phyloP scores from a whole-genome alignment of 805 yeast species.

The Wickerhamiella cacticola region DNA sequence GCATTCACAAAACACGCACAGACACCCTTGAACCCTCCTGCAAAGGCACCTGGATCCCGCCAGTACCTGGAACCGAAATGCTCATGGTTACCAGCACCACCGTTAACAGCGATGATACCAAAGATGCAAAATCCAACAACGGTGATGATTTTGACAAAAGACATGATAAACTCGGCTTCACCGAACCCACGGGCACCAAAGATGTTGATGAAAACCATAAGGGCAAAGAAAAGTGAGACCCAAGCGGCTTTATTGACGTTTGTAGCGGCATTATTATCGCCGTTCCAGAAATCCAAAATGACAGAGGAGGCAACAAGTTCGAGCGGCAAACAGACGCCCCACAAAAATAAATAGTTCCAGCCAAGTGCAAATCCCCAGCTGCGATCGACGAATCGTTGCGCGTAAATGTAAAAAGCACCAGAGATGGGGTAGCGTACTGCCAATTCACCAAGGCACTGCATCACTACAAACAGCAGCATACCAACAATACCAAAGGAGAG shows the following conservation, averaged over 20 bases:
- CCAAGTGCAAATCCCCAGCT: slow-evolving; percentile 57
- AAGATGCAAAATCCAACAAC: slow-evolving; percentile 50
- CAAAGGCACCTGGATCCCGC: slow-evolving; percentile 49
- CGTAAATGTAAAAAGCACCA: slow-evolving; percentile 47
- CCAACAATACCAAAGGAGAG: slow-evolving; percentile 52
- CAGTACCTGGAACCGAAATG: slow-evolving; percentile 49
- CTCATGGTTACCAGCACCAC: slow-evolving; percentile 45
- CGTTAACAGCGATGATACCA: slow-evolving; percentile 42
- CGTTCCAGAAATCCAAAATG: slow-evolving; percentile 43
- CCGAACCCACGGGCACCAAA: slow-evolving; percentile 52
- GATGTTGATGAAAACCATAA: slow-evolving; percentile 39
- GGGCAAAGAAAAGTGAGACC: slow-evolving; percentile 43
- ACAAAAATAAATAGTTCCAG: slow-evolving; percentile 53
- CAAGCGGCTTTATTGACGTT: slow-evolving; percentile 42
- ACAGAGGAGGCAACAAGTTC: slow-evolving; percentile 50
- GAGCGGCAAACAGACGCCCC: slow-evolving; percentile 49
- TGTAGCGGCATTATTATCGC: slow-evolving; percentile 25
- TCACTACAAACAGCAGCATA: slow-evolving; percentile 49
- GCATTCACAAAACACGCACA: slow-evolving; percentile 55
- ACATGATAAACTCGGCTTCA: slow-evolving; percentile 53
- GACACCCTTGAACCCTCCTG: slow-evolving; percentile 55
- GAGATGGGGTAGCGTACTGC: slow-evolving; percentile 50
- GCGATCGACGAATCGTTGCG: slow-evolving; percentile 48
- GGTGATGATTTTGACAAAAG: slow-evolving; percentile 45
- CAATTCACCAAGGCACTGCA: slow-evolving; percentile 57